Base-by-base conservation (phyloP, 495 filamentous ascomycete species). In the Hypoxylon perforatum region DNA sequence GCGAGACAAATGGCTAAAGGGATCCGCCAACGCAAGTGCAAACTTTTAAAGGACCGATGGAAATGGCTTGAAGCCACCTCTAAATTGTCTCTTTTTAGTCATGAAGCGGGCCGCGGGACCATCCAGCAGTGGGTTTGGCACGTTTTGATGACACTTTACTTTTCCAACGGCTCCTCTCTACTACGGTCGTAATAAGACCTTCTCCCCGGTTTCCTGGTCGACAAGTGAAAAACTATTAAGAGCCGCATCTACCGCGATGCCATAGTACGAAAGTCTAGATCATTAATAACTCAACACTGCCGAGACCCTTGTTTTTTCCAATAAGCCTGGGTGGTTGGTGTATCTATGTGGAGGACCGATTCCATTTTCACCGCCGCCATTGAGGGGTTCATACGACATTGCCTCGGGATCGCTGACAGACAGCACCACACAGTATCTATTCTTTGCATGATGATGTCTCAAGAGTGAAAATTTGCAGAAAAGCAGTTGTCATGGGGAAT, bases 71-170 rank as follows among this genome's bases (percentile, higher is more conserved):
- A 38, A 61, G 42, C 57, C 25, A 51, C 36, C 35, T 44, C 23
- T 33, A 30, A 51, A 12, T 35, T 69, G 56, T 41, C 10, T 51
- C 25, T n/a, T n/a, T 63, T 59, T 60, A 60, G 65, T 60, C 60
- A 63, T 51, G 65, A 57, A 63, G 57, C 65, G 65, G 65, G 65
- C 53, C 65, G 58, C 59, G 47, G 60, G 59, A 60, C 54, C 42
- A 68, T 55, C 25, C 55, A 63, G 53, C 42, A 18, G 44, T 45
- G 52, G 59, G 54, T 63, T 66, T 49, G 39, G 60, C 46, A 49
- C 15, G 42, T 56, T 28, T 52, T 18, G 36, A 38, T 63, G 54
- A 14, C 21, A n/a, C 50, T 55, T 53, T 53, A 12, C 36, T n/a
- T 64, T 48, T 35, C 55, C 25, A 56, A 61, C 56, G n/a, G 41